A percentile compares a stretch with the other conserved stretches of the same genome.
Evolutionary conservation across 768 basidiomycete species (phyloP).

Genomic region (Boletus pseudopeckii): DNA sequence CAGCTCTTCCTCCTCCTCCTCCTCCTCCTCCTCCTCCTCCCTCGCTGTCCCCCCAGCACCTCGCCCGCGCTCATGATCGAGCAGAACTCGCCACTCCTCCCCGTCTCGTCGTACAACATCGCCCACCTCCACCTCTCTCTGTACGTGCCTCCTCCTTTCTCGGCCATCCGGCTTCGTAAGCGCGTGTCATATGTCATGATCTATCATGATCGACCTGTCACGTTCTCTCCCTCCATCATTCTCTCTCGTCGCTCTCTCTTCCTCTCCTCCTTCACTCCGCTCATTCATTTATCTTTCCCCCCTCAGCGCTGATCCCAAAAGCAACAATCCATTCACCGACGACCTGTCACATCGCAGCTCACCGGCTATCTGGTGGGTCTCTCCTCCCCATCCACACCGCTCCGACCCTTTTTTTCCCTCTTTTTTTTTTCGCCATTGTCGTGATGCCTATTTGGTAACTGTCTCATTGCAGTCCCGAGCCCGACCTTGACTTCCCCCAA

Average conservation of each 20-base stretch:
- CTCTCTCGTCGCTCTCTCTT: slow-evolving; percentile 1
- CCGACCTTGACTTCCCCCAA: slow-evolving; percentile 50
- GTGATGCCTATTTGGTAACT: slow-evolving; percentile 7
- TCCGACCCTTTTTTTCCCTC: slow-evolving; percentile 15
- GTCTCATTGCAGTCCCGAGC: slow-evolving; percentile 34
- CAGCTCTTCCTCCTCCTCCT: too few relatives aligned
- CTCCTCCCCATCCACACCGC: slow-evolving; percentile 12
- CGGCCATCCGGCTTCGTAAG: slow-evolving; percentile 10
- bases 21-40: neutral
- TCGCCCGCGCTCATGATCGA: slow-evolving; percentile 51
- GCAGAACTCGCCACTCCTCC: slow-evolving; percentile 38
- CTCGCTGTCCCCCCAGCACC: neutral
- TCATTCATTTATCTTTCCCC: slow-evolving; percentile 9
- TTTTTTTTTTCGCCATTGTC: slow-evolving; percentile 7
- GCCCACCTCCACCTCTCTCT: slow-evolving; percentile 61
- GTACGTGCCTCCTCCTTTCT: slow-evolving; percentile 36
- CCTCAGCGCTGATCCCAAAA: slow-evolving; percentile 39
- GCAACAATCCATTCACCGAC: slow-evolving; percentile 40
- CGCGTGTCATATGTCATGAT: slow-evolving; percentile 32
- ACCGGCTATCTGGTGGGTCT: slow-evolving; percentile 45
- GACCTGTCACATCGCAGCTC: slow-evolving; percentile 47
- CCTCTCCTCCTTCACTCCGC: neutral
- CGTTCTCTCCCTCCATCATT: slow-evolving; percentile 10
- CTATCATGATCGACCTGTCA: slow-evolving; percentile 30
- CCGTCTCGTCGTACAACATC: slow-evolving; percentile 58